Conservation (phyloP, 140 eudicot genomes). For the Flaveria floridana region DNA sequence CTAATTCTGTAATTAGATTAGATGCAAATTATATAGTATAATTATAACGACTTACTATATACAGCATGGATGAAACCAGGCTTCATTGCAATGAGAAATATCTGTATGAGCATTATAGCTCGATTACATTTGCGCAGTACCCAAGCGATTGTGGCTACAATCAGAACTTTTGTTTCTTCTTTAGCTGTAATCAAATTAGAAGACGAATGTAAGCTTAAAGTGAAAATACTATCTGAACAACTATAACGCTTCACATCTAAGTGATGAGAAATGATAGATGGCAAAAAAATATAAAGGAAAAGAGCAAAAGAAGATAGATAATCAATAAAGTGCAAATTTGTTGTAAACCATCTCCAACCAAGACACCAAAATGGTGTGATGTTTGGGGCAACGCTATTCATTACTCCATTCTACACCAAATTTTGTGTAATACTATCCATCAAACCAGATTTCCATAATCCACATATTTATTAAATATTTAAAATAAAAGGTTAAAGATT, state of each 20-base stretch:
- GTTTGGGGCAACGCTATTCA: not conserved
- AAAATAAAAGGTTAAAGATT: not conserved
- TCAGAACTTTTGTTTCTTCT: constrained; percentile 85
- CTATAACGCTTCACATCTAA: not conserved
- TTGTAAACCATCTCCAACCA: not conserved
- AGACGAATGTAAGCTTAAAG: not conserved
- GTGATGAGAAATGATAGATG: not conserved
- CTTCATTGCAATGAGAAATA: constrained; percentile 87
- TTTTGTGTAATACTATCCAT: not conserved
- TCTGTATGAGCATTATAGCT: constrained; percentile 74
- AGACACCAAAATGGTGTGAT: not conserved
- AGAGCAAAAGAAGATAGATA: not conserved
- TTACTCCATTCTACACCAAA: not conserved
- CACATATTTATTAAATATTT: not conserved
- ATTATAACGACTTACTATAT: constrained; percentile 58
- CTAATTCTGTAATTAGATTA: constrained; percentile 11
- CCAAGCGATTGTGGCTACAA: constrained; percentile 98
- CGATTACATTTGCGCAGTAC: constrained; percentile 82
- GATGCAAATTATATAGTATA: not conserved
- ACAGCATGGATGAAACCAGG: constrained; percentile 97
- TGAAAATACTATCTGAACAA: constrained; percentile 7
- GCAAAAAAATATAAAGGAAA: not conserved
- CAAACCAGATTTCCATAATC: constrained; percentile 1
- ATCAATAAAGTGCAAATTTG: not conserved
- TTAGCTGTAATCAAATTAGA: constrained; percentile 48